These are phyloP conservation scores for Hemisphaericaspora subhashii DNA, from an alignment of 1,139 yeast genomes.

Conservation along the genomic window DNA sequence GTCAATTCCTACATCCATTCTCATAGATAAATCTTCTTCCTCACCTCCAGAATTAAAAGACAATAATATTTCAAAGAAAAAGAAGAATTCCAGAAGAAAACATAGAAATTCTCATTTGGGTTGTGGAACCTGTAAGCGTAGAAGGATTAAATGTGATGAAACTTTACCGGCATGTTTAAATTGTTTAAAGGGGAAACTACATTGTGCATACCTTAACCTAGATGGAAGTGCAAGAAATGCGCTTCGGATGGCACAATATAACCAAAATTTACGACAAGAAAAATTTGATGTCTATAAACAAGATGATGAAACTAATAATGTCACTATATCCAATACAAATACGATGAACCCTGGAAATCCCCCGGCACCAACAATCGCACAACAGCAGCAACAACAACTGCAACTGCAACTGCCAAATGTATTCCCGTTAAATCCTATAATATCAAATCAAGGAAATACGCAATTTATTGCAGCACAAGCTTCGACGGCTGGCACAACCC, in stretches of 20 bases:
- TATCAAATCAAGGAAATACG: background rate
- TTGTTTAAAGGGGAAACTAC: conserved; percentile 57
- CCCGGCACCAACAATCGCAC: conserved; percentile 1
- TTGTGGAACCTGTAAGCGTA: conserved; percentile 65
- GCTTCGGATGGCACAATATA: conserved; percentile 51
- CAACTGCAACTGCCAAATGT: background rate
- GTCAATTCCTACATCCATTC: background rate
- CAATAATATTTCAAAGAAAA: conserved; percentile 18
- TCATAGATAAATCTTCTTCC: conserved; percentile 1
- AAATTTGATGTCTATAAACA: conserved; percentile 19
- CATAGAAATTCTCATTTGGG: conserved; percentile 65
- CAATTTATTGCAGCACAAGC: background rate
- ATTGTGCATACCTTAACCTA: conserved; percentile 53
- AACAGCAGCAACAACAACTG: conserved; percentile 5
- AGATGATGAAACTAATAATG: conserved; percentile 8
- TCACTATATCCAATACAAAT: too few species aligned
- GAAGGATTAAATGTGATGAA: conserved; percentile 71
- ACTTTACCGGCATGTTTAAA: conserved; percentile 60
- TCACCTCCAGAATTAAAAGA: conserved; percentile 11
- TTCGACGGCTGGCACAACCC: background rate
- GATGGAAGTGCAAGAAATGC: conserved; percentile 54
- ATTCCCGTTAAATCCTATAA: background rate
- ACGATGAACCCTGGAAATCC: conserved; percentile 4
- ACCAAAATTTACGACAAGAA: conserved; percentile 42
- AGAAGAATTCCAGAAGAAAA: conserved; percentile 54